These are phyloP conservation scores for Annulohypoxylon nitens DNA, from an alignment of 495 filamentous ascomycete species.

Conservation along the genomic window DNA sequence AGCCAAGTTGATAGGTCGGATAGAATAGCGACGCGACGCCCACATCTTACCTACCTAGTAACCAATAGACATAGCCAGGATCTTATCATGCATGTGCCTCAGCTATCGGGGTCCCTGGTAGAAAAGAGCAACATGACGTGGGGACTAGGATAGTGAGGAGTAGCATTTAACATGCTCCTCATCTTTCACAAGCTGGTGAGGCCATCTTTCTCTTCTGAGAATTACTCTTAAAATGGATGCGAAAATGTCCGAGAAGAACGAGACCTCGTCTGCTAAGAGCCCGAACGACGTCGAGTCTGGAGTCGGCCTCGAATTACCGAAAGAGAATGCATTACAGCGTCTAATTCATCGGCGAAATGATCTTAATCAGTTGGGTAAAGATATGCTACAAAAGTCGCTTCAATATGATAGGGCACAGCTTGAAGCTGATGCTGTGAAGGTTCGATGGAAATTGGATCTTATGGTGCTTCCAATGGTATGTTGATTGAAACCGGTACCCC, in stretches of 20 bases:
- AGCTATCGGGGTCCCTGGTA: conserved; percentile 6
- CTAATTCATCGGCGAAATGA: conserved; percentile 42
- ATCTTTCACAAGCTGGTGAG: neutral
- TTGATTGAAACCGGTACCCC: neutral
- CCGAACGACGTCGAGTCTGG: conserved; percentile 35
- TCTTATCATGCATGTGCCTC: conserved; percentile 36
- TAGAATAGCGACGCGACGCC: conserved; percentile 17
- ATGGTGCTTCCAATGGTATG: conserved; percentile 52
- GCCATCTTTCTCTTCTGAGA: neutral
- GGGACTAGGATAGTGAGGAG: conserved; percentile 21
- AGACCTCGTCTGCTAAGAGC: conserved; percentile 18
- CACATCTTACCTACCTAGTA: neutral
- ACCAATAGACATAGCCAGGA: conserved; percentile 32
- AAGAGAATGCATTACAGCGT: conserved; percentile 36
- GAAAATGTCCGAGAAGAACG: conserved; percentile 45
- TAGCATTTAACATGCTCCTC: conserved; percentile 25
- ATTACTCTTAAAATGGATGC: neutral
- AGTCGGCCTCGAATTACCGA: conserved; percentile 13
- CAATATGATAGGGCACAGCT: conserved; percentile 52
- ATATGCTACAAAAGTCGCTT: conserved; percentile 49
- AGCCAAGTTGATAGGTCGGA: neutral
- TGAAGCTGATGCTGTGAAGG: conserved; percentile 47
- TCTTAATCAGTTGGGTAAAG: conserved; percentile 43
- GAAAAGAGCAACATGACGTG: neutral
- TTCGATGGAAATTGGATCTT: conserved; percentile 50